Evolutionary conservation across 768 basidiomycete genomes (phyloP), one percentile per base, ranked within the genome.

Genomic region (Lentinula sp.): DNA sequence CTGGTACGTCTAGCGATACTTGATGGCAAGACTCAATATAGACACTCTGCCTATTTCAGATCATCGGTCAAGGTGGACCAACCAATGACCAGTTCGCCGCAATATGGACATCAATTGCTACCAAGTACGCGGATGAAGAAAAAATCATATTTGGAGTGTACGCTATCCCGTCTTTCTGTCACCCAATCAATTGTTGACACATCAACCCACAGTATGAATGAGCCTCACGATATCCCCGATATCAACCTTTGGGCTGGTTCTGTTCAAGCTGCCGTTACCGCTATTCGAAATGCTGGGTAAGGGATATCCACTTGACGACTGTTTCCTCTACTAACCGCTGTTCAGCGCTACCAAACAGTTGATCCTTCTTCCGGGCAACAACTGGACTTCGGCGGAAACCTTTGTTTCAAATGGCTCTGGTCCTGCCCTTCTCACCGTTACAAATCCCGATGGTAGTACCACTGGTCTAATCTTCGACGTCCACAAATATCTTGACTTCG

Each of bases 61-160:
- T 87, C 39, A 79, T 87, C 51, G 85, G 85, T 1, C 83, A 86
- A 71, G 85, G 84, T 41, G 84, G 85, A 32, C 85, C 86, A 1
- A 75, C 76, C 36, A 77, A 87, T 67, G 78, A 72, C 4, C 66
- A 81, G 43, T 83, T 87, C 62, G 85, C 84, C 8, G 68, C 68
- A 3, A 69, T 83, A 18, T 87, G 85, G 86, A 66, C 68, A 59
- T 69, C 73, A 54, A 72, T 88, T 50, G 86, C 86, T 1, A 62
- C 75, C 2, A 74, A 81, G 61, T 86, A 83, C 65, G 74, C 73
- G 43, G 51, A 66, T 28, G 66, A 82, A 60, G 41, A 64, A 13
- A 78, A 72, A 15, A 67, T 83, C 45, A 73, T 82, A 18, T 83
- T 83, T 48, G 82, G 80, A 59, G 61, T 83, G 82, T 81, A 63